Conservation (phyloP, 257 asterid genomes). For the Salvia splendens region DNA sequence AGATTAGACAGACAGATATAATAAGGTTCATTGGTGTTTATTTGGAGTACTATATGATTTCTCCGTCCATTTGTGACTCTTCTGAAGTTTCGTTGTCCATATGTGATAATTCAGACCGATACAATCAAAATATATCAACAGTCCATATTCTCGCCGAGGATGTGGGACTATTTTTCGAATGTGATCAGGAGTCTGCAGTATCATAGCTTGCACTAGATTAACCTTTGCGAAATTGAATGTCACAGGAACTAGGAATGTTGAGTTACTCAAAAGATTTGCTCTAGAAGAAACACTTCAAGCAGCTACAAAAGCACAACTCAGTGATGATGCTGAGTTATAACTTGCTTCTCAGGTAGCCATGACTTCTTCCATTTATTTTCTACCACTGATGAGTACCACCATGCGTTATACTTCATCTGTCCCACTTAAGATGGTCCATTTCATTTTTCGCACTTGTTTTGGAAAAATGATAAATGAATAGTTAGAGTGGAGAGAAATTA, state of each 20-base stretch:
- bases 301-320: slow-evolving; percentile 53
- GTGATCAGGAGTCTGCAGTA: neutral
- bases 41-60: neutral
- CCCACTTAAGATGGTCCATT: too few species aligned
- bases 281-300: slow-evolving; percentile 77
- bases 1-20: neutral
- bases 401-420: too few species aligned
- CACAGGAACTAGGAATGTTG: slow-evolving; percentile 67
- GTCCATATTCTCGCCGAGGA: too few species aligned
- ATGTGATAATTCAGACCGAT: neutral
- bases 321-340: slow-evolving; percentile 50
- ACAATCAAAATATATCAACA: neutral
- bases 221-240: slow-evolving; percentile 23
- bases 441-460: too few species aligned
- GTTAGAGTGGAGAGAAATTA: too few species aligned
- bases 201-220: neutral
- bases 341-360: neutral
- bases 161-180: neutral
- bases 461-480: too few species aligned
- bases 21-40: neutral
- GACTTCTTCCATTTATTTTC: too few species aligned
- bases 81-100: slow-evolving; percentile 1
- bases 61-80: neutral
- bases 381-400: too few species aligned
- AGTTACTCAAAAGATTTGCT: slow-evolving; percentile 64